Evolutionary conservation across 2,329 filamentous ascomycete genomes (phyloP).

Genomic region (Setomelanomma holmii): DNA sequence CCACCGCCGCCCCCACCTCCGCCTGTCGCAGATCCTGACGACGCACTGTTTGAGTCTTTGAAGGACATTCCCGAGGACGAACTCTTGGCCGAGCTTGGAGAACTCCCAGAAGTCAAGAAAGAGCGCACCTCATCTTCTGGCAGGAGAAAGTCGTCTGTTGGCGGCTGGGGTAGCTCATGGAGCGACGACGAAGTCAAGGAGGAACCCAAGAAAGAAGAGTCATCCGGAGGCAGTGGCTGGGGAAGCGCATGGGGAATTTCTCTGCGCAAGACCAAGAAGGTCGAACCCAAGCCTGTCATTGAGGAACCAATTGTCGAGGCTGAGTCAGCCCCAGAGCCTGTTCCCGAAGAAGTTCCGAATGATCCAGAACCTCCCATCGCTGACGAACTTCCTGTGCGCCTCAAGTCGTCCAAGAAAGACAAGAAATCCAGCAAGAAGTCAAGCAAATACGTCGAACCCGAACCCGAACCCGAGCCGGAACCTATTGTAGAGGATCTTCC

Average conservation of each 20-base stretch:
- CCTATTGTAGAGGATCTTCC: slow-evolving; percentile 6
- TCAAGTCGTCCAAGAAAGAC: slow-evolving; percentile 49
- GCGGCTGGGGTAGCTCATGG: slow-evolving; percentile 53
- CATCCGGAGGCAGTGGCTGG: slow-evolving; percentile 26
- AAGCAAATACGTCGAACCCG: slow-evolving; percentile 9
- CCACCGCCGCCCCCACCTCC: slow-evolving; percentile 22
- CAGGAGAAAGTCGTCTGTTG: slow-evolving; percentile 29
- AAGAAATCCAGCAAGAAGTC: slow-evolving; percentile 45
- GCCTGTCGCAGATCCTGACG: slow-evolving; percentile 31
- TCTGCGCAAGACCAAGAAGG: slow-evolving; percentile 54
- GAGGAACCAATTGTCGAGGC: slow-evolving; percentile 12
- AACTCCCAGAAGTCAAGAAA: slow-evolving; percentile 29
- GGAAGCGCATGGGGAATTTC: slow-evolving; percentile 56
- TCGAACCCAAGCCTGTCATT: slow-evolving; percentile 44
- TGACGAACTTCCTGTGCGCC: slow-evolving; percentile 36
- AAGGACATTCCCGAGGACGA: slow-evolving; percentile 43
- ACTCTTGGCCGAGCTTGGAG: slow-evolving; percentile 46
- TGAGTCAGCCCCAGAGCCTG: slow-evolving; percentile 20
- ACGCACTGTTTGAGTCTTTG: slow-evolving; percentile 43
- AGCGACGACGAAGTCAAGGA: slow-evolving; percentile 3
- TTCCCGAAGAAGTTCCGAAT: slow-evolving; percentile 12
- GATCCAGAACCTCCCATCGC: slow-evolving; percentile 22
- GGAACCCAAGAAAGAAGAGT: slow-evolving; percentile 32
- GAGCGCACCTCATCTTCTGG: slow-evolving; percentile 23
- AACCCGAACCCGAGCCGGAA: slow-evolving; percentile 17